These are phyloP conservation scores for Penicillium sp. DNA, from an alignment of 2,329 filamentous ascomycete genomes.

Conservation along the genomic window DNA sequence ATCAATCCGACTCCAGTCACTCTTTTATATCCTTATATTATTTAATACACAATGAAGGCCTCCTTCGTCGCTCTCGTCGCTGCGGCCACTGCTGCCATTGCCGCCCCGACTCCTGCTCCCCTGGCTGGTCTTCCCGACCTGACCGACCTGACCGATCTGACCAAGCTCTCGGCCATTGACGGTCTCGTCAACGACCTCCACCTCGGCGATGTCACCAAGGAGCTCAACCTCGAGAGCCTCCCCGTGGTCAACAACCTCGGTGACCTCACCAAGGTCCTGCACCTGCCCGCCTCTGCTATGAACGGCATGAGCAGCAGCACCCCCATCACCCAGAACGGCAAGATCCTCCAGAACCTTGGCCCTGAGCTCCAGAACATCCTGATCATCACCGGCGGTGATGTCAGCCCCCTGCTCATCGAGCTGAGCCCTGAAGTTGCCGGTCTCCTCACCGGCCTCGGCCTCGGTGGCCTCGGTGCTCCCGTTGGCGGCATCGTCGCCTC, in stretches of 20 bases:
- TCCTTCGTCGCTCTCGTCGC: constrained; percentile 39
- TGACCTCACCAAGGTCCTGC: constrained; percentile 18
- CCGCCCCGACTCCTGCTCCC: constrained; percentile 21
- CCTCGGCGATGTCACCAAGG: constrained; percentile 18
- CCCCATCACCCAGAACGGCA: constrained; percentile 20
- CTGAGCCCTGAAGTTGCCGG: constrained; percentile 29
- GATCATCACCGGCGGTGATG: constrained; percentile 28
- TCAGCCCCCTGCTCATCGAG: constrained; percentile 28
- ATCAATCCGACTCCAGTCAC: constrained; percentile 17
- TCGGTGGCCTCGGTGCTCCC: constrained; percentile 23
- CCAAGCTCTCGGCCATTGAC: constrained; percentile 6
- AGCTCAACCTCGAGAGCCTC: constrained; percentile 16
- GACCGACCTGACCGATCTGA: constrained; percentile 1
- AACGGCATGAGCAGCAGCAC: constrained; percentile 3
- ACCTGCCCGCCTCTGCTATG: constrained; percentile 13
- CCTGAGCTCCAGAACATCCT: constrained; percentile 31
- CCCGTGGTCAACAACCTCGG: constrained; percentile 17
- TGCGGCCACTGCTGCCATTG: constrained; percentile 19
- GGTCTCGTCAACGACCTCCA: constrained; percentile 16
- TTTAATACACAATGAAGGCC: constrained; percentile 16
- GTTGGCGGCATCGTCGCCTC: constrained; percentile 27
- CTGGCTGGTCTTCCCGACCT: constrained; percentile 8
- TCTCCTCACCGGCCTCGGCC: constrained; percentile 29
- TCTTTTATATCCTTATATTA: constrained; percentile 11
- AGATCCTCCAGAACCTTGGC: constrained; percentile 30